Conservation (phyloP, 495 filamentous ascomycete genomes). For the Xylaria acuta region DNA sequence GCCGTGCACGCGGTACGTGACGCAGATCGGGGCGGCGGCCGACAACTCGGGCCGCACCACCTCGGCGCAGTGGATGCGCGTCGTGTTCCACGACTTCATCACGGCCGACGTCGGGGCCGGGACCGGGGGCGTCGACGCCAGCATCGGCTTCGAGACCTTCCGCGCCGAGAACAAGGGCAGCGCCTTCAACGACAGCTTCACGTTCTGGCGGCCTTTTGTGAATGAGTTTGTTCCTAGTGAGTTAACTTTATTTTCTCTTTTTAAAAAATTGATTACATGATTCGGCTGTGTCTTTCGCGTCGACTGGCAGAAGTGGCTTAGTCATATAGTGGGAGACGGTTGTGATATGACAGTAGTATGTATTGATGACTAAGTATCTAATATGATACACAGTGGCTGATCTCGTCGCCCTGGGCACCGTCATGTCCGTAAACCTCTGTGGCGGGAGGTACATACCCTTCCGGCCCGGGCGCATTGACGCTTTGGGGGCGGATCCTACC, state of each 20-base stretch:
- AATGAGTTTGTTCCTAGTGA: slow-evolving; percentile 41
- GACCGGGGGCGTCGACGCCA: slow-evolving; percentile 57
- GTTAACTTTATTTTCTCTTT: not conserved
- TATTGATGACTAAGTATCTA: not conserved
- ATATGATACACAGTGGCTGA: slow-evolving; percentile 47
- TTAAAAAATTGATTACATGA: not conserved
- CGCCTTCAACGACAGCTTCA: slow-evolving; percentile 55
- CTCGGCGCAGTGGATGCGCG: slow-evolving; percentile 58
- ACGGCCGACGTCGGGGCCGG: slow-evolving; percentile 49
- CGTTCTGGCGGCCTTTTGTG: slow-evolving; percentile 47
- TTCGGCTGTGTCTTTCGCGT: not conserved
- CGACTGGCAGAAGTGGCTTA: not conserved
- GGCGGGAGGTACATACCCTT: slow-evolving; percentile 56
- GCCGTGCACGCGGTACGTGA: slow-evolving; percentile 41
- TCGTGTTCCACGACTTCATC: slow-evolving; percentile 62
- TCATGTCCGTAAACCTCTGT: slow-evolving; percentile 53
- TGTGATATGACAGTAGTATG: not conserved
- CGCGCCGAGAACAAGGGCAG: slow-evolving; percentile 53
- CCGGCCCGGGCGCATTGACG: slow-evolving; percentile 55
- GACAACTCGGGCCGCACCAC: slow-evolving; percentile 50
- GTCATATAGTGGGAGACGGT: not conserved
- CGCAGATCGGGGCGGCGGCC: slow-evolving; percentile 39
- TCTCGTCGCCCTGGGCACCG: slow-evolving; percentile 54
- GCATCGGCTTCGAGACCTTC: slow-evolving; percentile 54
- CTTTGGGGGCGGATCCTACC: slow-evolving; percentile 48